Evolutionary conservation across 2,329 filamentous ascomycete genomes (phyloP).

Genomic region (Blastomyces gilchristii): DNA sequence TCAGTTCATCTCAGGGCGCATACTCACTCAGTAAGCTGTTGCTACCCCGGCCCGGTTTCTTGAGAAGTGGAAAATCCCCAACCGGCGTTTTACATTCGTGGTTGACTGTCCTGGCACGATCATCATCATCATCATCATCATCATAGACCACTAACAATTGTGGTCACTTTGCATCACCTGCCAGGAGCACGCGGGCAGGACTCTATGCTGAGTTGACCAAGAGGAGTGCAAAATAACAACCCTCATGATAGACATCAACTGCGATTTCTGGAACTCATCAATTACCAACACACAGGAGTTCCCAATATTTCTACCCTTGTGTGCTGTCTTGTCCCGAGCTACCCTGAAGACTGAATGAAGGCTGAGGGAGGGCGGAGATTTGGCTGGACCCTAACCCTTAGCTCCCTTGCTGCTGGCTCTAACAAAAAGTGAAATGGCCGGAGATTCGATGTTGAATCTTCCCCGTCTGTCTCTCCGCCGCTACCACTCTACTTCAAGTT

Average conservation of each 20-base stretch:
- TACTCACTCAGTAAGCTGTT: background rate
- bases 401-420: slow-evolving; percentile 1
- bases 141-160: background rate
- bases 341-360: no score
- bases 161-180: background rate
- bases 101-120: background rate
- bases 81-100: background rate
- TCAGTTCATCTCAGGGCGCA: slow-evolving; percentile 3
- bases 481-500: no score
- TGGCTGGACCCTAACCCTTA: background rate
- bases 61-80: background rate
- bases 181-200: background rate
- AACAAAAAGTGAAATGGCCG: background rate
- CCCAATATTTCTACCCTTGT: no score
- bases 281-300: no score
- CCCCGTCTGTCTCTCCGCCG: no score
- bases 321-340: no score
- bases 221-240: background rate
- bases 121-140: no score
- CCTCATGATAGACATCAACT: background rate
- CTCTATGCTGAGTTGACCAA: background rate
- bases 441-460: background rate
- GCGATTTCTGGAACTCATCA: background rate
- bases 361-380: no score
- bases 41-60: background rate